Conservation (phyloP, 2,329 filamentous ascomycete genomes). For the Sporothrix sp. region DNA sequence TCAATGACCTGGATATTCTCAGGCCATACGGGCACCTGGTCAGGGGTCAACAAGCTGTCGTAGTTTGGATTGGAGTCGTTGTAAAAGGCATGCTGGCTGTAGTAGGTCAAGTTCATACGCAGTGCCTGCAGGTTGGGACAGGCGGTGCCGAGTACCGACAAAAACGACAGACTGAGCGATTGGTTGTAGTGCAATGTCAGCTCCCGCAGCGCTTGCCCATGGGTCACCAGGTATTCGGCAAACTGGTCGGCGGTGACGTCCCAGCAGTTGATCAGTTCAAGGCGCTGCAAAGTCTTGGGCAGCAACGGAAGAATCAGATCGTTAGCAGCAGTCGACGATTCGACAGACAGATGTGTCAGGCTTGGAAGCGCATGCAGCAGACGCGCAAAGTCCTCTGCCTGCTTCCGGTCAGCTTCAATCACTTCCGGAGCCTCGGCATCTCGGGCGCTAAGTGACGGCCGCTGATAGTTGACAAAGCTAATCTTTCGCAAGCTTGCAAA, state of each 20-base stretch:
- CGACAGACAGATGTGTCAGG: constrained; percentile 60
- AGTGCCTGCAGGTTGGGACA: constrained; percentile 65
- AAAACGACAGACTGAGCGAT: constrained; percentile 64
- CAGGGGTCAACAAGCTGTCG: constrained; percentile 51
- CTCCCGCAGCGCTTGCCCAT: constrained; percentile 57
- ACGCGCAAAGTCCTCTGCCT: constrained; percentile 33
- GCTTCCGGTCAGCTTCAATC: constrained; percentile 25
- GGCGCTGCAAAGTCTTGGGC: constrained; percentile 52
- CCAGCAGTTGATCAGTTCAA: constrained; percentile 73
- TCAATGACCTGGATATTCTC: constrained; percentile 59
- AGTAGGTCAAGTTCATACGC: constrained; percentile 70
- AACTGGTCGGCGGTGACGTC: constrained; percentile 60
- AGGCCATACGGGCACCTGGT: constrained; percentile 72
- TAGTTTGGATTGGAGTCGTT: constrained; percentile 69
- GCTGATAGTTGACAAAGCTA: constrained; percentile 54
- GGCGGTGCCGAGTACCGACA: constrained; percentile 51
- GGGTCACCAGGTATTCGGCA: constrained; percentile 51
- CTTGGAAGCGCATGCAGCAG: constrained; percentile 45
- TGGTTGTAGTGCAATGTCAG: constrained; percentile 71
- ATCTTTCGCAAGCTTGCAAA: constrained; percentile 49
- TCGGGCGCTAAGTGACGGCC: constrained; percentile 38
- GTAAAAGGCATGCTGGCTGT: constrained; percentile 56
- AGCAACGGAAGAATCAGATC: constrained; percentile 57
- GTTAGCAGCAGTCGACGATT: constrained; percentile 65
- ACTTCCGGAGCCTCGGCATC: constrained; percentile 36